phyloP scores from a whole-genome alignment of 345 rosid genomes.

The Bruguiera gymnorhiza region DNA sequence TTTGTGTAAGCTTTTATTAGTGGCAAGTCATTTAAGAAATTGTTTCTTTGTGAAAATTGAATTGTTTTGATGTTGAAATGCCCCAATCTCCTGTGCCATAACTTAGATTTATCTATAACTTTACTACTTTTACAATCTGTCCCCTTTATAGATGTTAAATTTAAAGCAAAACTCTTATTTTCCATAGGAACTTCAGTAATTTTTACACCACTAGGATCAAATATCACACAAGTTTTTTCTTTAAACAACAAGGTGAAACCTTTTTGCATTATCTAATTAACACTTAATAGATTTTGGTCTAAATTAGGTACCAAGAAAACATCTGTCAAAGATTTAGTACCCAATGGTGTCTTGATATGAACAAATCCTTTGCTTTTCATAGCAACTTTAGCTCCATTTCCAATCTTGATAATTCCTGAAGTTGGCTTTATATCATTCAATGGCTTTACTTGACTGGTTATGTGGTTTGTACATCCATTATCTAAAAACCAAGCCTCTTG shows the following conservation, averaged over 20 bases:
- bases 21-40: neutral
- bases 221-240: neutral
- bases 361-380: neutral
- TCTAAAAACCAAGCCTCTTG: neutral
- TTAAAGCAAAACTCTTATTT: neutral
- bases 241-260: neutral
- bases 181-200: neutral
- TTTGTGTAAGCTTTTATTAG: too few species aligned
- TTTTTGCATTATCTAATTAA: neutral
- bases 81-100: neutral
- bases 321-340: neutral
- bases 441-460: neutral
- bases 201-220: neutral
- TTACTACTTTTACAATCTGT: neutral
- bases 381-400: neutral
- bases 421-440: neutral
- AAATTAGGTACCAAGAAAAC: neutral
- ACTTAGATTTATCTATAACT: neutral
- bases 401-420: neutral
- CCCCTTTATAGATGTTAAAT: neutral
- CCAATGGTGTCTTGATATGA: neutral
- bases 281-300: neutral
- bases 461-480: neutral
- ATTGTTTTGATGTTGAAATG: neutral
- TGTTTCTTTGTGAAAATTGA: neutral